phyloP scores from a whole-genome alignment of 306 rosid species.

The Pueraria montana region DNA sequence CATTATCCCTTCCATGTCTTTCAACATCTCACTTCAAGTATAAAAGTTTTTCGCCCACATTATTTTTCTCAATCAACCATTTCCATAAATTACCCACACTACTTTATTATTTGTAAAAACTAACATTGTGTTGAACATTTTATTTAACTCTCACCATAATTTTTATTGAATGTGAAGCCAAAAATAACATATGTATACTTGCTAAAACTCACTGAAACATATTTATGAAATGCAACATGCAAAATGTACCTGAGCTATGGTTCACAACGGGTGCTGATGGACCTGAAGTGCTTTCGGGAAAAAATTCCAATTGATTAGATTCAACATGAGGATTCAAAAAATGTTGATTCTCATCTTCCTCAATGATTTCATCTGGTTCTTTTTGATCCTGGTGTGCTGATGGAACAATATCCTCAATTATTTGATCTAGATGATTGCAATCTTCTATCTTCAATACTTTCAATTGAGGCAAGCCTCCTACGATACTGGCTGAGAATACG shows the following conservation, averaged over 20 bases:
- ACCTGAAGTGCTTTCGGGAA: not conserved
- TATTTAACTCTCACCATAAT: too few relatives aligned
- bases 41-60: too few relatives aligned
- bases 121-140: too few relatives aligned
- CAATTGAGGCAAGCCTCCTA: not conserved
- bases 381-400: not conserved
- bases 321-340: not conserved
- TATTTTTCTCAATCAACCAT: too few relatives aligned
- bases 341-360: not conserved
- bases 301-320: not conserved
- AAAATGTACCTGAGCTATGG: not conserved
- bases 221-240: not conserved
- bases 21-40: too few relatives aligned
- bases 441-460: not conserved
- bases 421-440: constrained; percentile 24
- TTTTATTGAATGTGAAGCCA: too few relatives aligned
- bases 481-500: not conserved
- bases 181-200: too few relatives aligned
- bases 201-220: not conserved
- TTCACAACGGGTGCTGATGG: not conserved
- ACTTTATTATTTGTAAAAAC: too few relatives aligned
- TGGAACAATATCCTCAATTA: not conserved
- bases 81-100: too few relatives aligned
- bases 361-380: too few relatives aligned
- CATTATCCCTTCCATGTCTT: too few relatives aligned